Evolutionary conservation across 306 rosid species (phyloP).

Genomic region (Carpinus viminea): DNA sequence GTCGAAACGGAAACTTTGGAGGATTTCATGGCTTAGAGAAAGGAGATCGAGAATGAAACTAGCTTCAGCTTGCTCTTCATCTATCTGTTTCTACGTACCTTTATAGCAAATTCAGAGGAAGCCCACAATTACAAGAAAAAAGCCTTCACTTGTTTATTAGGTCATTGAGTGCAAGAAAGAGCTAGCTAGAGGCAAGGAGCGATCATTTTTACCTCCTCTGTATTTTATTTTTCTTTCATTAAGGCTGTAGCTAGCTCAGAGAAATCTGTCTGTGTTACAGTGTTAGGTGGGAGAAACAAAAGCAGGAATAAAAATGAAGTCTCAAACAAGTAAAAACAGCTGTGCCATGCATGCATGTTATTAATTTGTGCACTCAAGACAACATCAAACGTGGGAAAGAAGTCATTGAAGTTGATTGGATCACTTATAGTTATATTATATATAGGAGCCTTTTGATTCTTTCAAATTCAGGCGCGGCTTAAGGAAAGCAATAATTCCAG

Average conservation of each 20-base stretch:
- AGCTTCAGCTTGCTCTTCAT: background rate
- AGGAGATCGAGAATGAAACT: background rate
- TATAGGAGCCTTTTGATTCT: no score
- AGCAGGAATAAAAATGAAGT: background rate
- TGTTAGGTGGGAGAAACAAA: background rate
- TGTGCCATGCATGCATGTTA: background rate
- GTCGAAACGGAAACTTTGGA: conserved; percentile 4
- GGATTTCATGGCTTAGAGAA: conserved; percentile 33
- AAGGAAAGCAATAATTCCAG: no score
- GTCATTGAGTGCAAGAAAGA: background rate
- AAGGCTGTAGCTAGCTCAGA: no score
- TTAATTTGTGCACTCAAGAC: background rate
- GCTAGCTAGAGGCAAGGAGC: no score
- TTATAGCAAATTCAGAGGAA: conserved; percentile 35
- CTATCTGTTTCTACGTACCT: background rate
- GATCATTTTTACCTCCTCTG: no score
- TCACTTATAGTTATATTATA: background rate
- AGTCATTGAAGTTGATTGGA: background rate
- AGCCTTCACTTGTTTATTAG: background rate
- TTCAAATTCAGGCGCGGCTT: no score
- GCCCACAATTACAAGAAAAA: conserved; percentile 30
- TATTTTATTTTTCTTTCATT: no score
- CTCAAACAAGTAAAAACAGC: background rate
- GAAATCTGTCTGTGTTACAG: background rate
- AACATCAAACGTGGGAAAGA: background rate